Percentiles rank a stretch among this genome's conserved stretches.
Evolutionary conservation across 2,329 filamentous ascomycete genomes (phyloP).

Genomic region (Fusarium udum): DNA sequence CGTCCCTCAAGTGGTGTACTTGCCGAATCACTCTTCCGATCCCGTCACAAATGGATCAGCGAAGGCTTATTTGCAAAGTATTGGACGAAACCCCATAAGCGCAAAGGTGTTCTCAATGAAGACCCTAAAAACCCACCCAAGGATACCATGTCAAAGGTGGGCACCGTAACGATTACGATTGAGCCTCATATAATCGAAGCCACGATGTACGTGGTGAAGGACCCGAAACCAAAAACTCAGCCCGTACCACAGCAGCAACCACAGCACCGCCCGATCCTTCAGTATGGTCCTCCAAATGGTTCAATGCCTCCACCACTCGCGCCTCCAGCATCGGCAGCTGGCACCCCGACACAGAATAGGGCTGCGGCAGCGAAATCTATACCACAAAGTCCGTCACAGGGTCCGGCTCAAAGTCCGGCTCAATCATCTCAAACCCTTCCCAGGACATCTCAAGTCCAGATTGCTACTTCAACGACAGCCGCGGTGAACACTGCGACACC

Average conservation of each 20-base stretch:
- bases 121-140: slow-evolving; percentile 74
- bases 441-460: slow-evolving; percentile 20
- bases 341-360: slow-evolving; percentile 34
- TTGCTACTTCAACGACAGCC: slow-evolving; percentile 15
- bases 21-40: slow-evolving; percentile 76
- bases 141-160: slow-evolving; percentile 77
- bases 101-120: slow-evolving; percentile 71
- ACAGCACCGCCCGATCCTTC: slow-evolving; percentile 64
- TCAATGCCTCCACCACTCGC: slow-evolving; percentile 64
- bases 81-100: slow-evolving; percentile 77
- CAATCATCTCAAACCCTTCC: slow-evolving; percentile 30
- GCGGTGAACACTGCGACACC: slow-evolving; percentile 25
- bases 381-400: slow-evolving; percentile 34
- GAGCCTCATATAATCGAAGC: slow-evolving; percentile 85
- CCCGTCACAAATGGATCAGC: slow-evolving; percentile 76
- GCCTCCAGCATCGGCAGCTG: slow-evolving; percentile 44
- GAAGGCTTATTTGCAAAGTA: slow-evolving; percentile 80
- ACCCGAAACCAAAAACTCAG: slow-evolving; percentile 60
- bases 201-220: slow-evolving; percentile 76
- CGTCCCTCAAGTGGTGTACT: slow-evolving; percentile 71
- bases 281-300: slow-evolving; percentile 72
- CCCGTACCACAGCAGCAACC: slow-evolving; percentile 46
- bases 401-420: slow-evolving; percentile 28
- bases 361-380: slow-evolving; percentile 27
- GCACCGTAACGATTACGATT: slow-evolving; percentile 77